Conservation (phyloP, 176 grass and related monocot genomes). For the Musa schizocarpa region DNA sequence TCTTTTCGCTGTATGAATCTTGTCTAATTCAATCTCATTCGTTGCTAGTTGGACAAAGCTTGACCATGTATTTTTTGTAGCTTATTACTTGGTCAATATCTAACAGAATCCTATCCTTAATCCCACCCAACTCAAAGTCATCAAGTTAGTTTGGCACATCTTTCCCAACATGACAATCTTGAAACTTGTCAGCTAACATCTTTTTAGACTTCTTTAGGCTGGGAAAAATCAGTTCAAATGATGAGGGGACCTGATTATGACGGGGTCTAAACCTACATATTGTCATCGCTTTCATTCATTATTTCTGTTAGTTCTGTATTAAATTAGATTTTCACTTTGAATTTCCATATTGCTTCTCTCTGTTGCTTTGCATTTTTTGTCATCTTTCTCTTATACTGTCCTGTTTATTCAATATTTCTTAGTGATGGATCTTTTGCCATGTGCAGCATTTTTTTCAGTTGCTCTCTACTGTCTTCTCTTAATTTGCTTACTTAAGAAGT, state of each 20-base stretch:
- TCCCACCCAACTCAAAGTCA: neutral
- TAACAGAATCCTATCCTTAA: neutral
- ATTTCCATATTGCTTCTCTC: neutral
- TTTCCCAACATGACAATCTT: too few relatives aligned
- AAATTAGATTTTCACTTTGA: neutral
- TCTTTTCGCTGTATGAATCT: neutral
- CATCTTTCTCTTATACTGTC: neutral
- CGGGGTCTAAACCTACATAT: neutral
- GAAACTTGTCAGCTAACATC: too few relatives aligned
- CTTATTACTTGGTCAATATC: neutral
- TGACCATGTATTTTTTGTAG: neutral
- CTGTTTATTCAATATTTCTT: too few relatives aligned
- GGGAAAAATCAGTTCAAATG: neutral
- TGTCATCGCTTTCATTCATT: neutral
- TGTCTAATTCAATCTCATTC: neutral
- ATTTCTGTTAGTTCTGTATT: neutral
- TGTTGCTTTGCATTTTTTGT: neutral
- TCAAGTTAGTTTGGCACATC: too few relatives aligned
- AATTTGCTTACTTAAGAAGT: too few relatives aligned
- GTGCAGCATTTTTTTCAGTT: too few relatives aligned
- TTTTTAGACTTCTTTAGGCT: neutral
- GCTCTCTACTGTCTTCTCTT: too few relatives aligned
- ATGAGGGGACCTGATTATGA: neutral
- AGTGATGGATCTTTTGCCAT: too few relatives aligned
- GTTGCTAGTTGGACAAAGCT: too few relatives aligned